phyloP scores from a whole-genome alignment of 2,329 filamentous ascomycete species.

The Fusarium staphyleae region DNA sequence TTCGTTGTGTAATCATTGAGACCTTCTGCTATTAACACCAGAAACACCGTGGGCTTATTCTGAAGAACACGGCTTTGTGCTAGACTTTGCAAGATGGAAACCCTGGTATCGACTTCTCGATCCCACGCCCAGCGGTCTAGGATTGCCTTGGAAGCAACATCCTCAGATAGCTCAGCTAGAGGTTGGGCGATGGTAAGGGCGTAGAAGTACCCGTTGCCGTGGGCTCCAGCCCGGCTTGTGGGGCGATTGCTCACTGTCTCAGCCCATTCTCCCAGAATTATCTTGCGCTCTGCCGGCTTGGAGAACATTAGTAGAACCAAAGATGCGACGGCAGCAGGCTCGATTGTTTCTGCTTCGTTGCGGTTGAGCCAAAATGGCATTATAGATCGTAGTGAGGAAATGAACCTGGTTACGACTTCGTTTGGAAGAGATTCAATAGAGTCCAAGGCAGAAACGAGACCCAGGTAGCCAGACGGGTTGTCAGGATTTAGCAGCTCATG shows the following conservation, averaged over 20 bases:
- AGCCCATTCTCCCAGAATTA: slow-evolving; percentile 56
- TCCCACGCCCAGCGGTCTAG: slow-evolving; percentile 61
- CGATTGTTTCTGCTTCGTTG: slow-evolving; percentile 59
- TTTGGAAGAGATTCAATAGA: not conserved
- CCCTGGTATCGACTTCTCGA: slow-evolving; percentile 58
- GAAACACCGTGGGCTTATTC: slow-evolving; percentile 51
- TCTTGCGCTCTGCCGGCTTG: slow-evolving; percentile 44
- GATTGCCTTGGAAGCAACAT: slow-evolving; percentile 54
- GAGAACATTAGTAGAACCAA: slow-evolving; percentile 58
- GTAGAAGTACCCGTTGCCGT: slow-evolving; percentile 60
- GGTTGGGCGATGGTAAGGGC: slow-evolving; percentile 60
- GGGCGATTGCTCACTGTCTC: slow-evolving; percentile 49
- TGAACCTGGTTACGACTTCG: slow-evolving; percentile 31
- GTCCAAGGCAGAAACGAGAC: slow-evolving; percentile 34
- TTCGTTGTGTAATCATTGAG: slow-evolving; percentile 92
- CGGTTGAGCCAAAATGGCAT: slow-evolving; percentile 57
- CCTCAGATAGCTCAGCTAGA: slow-evolving; percentile 42
- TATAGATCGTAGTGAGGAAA: slow-evolving; percentile 42
- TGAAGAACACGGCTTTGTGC: slow-evolving; percentile 55
- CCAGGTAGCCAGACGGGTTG: slow-evolving; percentile 28
- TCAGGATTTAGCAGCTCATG: slow-evolving; percentile 36
- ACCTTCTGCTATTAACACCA: slow-evolving; percentile 60
- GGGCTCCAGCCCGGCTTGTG: slow-evolving; percentile 45
- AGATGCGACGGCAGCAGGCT: slow-evolving; percentile 59
- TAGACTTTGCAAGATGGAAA: slow-evolving; percentile 63